These are phyloP conservation scores for Penicillium sp. DNA, from an alignment of 2,329 filamentous ascomycete genomes.

Conservation along the genomic window DNA sequence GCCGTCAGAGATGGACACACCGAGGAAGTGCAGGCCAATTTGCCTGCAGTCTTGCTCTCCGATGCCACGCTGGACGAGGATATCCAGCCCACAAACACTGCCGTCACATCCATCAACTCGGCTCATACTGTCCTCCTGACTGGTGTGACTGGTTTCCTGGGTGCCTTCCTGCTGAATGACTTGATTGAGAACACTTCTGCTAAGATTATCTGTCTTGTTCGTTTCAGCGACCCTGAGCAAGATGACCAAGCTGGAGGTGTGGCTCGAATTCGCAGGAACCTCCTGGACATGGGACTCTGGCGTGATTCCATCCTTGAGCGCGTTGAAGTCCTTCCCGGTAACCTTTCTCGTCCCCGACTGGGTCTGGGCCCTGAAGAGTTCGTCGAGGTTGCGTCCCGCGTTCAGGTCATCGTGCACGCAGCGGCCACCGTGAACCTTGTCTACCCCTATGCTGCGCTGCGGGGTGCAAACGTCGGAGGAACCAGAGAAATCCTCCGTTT, in stretches of 20 bases:
- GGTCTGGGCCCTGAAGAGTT: constrained; percentile 68
- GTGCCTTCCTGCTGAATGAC: constrained; percentile 71
- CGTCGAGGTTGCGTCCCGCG: constrained; percentile 62
- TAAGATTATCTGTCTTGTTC: constrained; percentile 71
- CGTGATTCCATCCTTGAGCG: constrained; percentile 75
- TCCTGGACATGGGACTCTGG: constrained; percentile 79
- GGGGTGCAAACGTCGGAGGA: constrained; percentile 75
- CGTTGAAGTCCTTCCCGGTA: constrained; percentile 73
- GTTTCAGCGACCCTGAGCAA: constrained; percentile 67
- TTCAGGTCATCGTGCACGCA: constrained; percentile 75
- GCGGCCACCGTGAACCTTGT: constrained; percentile 79
- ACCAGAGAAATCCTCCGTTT: constrained; percentile 73
- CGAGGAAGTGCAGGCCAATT: constrained; percentile 72
- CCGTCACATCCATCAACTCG: constrained; percentile 61
- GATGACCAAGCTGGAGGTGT: constrained; percentile 67
- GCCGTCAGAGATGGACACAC: constrained; percentile 71
- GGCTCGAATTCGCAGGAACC: constrained; percentile 71
- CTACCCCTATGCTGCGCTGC: constrained; percentile 76
- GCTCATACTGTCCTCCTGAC: constrained; percentile 72
- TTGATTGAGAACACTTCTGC: constrained; percentile 69
- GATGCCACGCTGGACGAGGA: constrained; percentile 70
- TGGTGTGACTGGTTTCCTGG: constrained; percentile 74
- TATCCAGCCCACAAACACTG: constrained; percentile 60
- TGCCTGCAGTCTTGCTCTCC: constrained; percentile 67
- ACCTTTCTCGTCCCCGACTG: constrained; percentile 67